These are phyloP conservation scores for Fusarium solani-melongenae DNA, from an alignment of 2,329 filamentous ascomycete genomes.

Conservation along the genomic window DNA sequence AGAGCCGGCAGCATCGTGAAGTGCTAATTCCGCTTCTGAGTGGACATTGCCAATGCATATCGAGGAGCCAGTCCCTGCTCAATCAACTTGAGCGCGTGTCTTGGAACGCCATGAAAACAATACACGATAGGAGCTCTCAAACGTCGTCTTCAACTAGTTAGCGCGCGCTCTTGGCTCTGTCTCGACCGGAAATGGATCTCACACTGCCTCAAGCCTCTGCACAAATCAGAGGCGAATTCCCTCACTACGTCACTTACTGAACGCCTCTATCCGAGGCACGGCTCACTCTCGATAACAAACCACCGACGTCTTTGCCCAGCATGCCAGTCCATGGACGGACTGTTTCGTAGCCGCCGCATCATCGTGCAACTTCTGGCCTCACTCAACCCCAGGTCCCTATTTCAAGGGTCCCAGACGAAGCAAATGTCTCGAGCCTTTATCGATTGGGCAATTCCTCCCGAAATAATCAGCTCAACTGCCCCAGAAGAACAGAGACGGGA, in stretches of 20 bases:
- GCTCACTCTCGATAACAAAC: background rate
- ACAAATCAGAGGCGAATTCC: background rate
- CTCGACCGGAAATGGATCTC: background rate
- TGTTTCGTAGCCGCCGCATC: constrained; percentile 2
- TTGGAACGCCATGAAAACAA: constrained; percentile 28
- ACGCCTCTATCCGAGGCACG: background rate
- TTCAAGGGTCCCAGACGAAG: background rate
- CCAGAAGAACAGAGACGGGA: constrained; percentile 22
- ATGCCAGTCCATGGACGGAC: background rate
- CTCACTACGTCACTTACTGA: background rate
- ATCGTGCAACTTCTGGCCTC: constrained; percentile 18
- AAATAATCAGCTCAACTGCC: constrained; percentile 13
- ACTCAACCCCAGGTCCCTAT: background rate
- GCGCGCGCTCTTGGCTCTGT: constrained; percentile 10
- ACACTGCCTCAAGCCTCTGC: background rate
- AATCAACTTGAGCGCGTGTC: constrained; percentile 26
- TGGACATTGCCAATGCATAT: constrained; percentile 21
- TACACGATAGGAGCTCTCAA: background rate
- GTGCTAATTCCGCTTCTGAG: constrained; percentile 11
- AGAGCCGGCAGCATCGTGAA: constrained; percentile 12
- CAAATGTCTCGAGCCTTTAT: constrained; percentile 18
- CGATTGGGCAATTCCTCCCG: constrained; percentile 26
- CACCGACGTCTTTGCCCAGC: background rate
- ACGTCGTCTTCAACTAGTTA: background rate
- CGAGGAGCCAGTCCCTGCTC: background rate